Base-by-base conservation (phyloP, 1,284 basidiomycete genomes). In the Boletus mariae region DNA sequence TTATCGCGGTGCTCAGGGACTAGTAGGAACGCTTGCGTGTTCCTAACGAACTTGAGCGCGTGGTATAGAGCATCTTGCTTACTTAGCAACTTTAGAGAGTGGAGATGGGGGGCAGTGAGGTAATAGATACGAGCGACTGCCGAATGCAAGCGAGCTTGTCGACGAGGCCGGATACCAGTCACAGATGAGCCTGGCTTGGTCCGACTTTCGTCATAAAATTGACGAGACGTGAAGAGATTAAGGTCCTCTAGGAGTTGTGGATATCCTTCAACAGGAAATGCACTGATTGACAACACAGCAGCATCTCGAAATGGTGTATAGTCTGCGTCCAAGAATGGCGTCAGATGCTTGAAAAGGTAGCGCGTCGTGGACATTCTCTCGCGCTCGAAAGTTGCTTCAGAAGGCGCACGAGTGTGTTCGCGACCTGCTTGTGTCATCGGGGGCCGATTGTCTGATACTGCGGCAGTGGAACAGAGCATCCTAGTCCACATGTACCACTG, bases 401-500 rank as follows among this genome's bases (percentile, higher is more conserved):
- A 90, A 5, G 85, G 81, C 4, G 79, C 84, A n/a, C 87, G 80
- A 20, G 78, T 74, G 62, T 91, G 89, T 48, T 90, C 87, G 46
- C 85, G 78, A 26, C 82, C 79, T 12, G 80, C 70, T 50, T 79
- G 76, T 1, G 79, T 78, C 52, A 80, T 71, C 4, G 76, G 67
- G 12, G 78, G 77, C 32, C 83, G 79, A 29, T 78, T 72, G 50
- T 93, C 89, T 1, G 84, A 80, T 2, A 88, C 77, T 0, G 82
- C 76, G 3, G 90, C 87, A 1, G 90, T 94, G 15, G 88, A 82
- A 61, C 90, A 94, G 6, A 95, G 76, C 10, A 90, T 79, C 56
- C 90, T 88, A 46, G 93, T 79, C 85, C 92, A 96, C 28, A 87
- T 76, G 56, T 90, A 82, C 94, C 94, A 98, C 67, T 96, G 92